phyloP scores from a whole-genome alignment of 1,284 basidiomycete species.

The Cutaneotrichosporon mucoides region DNA sequence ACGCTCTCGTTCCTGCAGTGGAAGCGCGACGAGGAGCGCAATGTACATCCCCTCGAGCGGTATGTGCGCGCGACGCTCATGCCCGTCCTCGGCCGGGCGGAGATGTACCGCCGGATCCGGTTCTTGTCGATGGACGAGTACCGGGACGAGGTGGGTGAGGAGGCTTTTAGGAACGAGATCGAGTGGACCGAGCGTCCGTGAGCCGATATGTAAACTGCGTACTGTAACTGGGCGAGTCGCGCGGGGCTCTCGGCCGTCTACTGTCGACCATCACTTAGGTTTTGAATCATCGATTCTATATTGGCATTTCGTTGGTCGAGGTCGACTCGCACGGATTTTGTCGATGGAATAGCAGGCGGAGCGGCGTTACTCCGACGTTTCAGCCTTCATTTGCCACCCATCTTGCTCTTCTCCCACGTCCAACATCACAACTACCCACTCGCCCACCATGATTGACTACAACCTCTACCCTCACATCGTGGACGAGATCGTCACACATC shows the following conservation, averaged over 20 bases:
- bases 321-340: too few species aligned
- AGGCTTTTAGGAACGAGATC: not conserved
- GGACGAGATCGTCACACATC: not conserved
- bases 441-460: not conserved
- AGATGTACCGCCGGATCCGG: not conserved
- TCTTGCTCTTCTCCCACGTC: not conserved
- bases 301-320: too few species aligned
- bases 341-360: too few species aligned
- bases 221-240: not conserved
- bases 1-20: not conserved
- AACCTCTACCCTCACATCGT: not conserved
- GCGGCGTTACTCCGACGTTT: too few species aligned
- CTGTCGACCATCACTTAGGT: too few species aligned
- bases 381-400: not conserved
- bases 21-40: not conserved
- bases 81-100: not conserved
- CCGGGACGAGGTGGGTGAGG: not conserved
- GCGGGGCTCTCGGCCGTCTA: too few species aligned
- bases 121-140: slow-evolving; percentile 3
- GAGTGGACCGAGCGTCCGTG: not conserved
- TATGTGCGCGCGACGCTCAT: not conserved
- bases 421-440: not conserved
- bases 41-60: not conserved
- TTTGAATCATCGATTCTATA: too few species aligned
- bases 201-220: too few species aligned